A percentile compares a stretch with the other conserved stretches of the same genome.
phyloP scores from a whole-genome alignment of 1,284 basidiomycete genomes.

The Hypsizygus ulmarius region DNA sequence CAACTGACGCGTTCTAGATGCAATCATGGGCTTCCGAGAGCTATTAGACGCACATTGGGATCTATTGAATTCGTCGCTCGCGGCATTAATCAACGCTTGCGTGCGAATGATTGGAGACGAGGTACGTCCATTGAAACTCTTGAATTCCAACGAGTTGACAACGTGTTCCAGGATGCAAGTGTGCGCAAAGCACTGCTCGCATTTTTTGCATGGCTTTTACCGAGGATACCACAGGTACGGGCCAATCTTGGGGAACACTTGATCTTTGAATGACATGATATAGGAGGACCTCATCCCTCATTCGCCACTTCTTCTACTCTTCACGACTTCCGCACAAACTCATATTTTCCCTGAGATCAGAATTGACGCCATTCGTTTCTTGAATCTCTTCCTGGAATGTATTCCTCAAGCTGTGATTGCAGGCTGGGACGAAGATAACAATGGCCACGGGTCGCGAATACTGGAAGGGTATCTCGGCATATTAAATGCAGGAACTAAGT shows the following conservation, averaged over 20 bases:
- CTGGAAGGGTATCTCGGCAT: slow-evolving; percentile 77
- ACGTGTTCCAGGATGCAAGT: slow-evolving; percentile 49
- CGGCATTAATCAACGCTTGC: slow-evolving; percentile 64
- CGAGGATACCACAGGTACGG: slow-evolving; percentile 58
- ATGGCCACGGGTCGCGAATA: slow-evolving; percentile 58
- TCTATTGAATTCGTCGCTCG: slow-evolving; percentile 56
- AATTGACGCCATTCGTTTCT: slow-evolving; percentile 82
- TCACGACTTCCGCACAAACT: slow-evolving; percentile 87
- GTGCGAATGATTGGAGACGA: slow-evolving; percentile 81
- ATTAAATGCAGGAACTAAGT: slow-evolving; percentile 62
- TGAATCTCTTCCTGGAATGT: slow-evolving; percentile 76
- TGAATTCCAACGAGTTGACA: not conserved
- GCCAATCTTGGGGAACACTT: not conserved
- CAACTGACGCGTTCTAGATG: slow-evolving; percentile 49
- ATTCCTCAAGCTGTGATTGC: slow-evolving; percentile 68
- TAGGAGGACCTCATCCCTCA: slow-evolving; percentile 72
- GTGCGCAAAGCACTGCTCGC: slow-evolving; percentile 61
- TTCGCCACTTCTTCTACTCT: slow-evolving; percentile 73
- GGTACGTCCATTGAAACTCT: slow-evolving; percentile 38
- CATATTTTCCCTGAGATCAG: slow-evolving; percentile 95
- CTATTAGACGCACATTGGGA: slow-evolving; percentile 68
- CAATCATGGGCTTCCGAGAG: slow-evolving; percentile 80
- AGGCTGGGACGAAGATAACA: slow-evolving; percentile 58
- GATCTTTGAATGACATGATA: slow-evolving; percentile 3
- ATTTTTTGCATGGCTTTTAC: slow-evolving; percentile 73